Percentiles rank a stretch among this genome's conserved stretches.
These are phyloP conservation scores for Akanthomyces dipterigenus DNA, from an alignment of 2,329 filamentous ascomycete genomes.

Conservation along the genomic window DNA sequence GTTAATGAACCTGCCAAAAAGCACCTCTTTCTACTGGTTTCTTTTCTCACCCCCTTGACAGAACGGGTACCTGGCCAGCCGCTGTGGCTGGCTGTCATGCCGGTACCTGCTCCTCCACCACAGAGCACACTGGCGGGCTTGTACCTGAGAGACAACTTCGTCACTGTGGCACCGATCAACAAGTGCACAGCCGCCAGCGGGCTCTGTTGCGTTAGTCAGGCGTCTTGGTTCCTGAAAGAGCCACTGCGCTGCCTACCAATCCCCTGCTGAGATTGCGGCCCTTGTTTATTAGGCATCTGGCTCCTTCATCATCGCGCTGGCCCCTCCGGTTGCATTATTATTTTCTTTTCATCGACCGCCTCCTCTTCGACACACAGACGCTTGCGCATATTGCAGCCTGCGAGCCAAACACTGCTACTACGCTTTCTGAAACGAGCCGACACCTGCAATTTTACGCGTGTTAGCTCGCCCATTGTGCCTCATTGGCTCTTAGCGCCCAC, in stretches of 20 bases:
- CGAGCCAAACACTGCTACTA: neutral
- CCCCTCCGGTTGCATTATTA: neutral
- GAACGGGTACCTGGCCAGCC: neutral
- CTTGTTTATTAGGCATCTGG: neutral
- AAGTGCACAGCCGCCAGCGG: neutral
- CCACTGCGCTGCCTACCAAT: neutral
- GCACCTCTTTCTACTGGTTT: too few relatives aligned
- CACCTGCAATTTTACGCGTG: slow-evolving; percentile 6
- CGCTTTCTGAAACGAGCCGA: slow-evolving; percentile 8
- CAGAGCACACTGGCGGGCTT: neutral
- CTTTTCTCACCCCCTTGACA: too few relatives aligned
- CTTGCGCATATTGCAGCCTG: neutral
- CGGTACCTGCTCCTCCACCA: neutral
- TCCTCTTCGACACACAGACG: neutral
- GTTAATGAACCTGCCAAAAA: too few relatives aligned
- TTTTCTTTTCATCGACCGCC: neutral
- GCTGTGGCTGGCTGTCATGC: neutral
- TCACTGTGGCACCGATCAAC: neutral
- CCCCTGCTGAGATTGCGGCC: neutral
- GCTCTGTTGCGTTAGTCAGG: slow-evolving; percentile 9
- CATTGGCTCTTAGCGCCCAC: slow-evolving; percentile 8
- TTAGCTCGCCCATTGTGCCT: neutral
- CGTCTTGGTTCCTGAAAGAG: neutral
- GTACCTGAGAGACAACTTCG: neutral
- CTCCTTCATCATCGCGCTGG: slow-evolving; percentile 2